Evolutionary conservation across 139 green algal species (phyloP).

Genomic region (Coelastrella sp.): DNA sequence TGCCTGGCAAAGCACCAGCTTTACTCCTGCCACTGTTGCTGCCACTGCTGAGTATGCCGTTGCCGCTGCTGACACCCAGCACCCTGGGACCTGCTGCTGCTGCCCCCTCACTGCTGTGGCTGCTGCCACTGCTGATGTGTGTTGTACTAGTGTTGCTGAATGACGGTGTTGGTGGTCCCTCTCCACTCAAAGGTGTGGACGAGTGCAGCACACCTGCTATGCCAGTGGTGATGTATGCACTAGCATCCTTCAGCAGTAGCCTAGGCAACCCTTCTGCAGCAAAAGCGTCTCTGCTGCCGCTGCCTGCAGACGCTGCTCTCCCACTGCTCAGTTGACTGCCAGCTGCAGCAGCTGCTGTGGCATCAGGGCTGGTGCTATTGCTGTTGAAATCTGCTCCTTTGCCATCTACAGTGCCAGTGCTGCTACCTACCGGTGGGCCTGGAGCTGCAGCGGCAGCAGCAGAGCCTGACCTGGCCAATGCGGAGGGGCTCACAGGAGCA

Average conservation of each 20-base stretch:
- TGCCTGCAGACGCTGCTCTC: not conserved
- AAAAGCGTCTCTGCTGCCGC: slow-evolving; percentile 42
- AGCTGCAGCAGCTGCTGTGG: not conserved
- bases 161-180: slow-evolving; percentile 4
- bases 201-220: slow-evolving; percentile 24
- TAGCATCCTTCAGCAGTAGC: not conserved
- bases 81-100: not conserved
- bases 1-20: not conserved
- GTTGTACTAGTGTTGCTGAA: not conserved
- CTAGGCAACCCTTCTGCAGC: slow-evolving; percentile 12
- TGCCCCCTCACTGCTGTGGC: not conserved
- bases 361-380: slow-evolving; percentile 32
- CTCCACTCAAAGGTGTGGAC: not conserved
- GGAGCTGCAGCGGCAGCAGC: not conserved
- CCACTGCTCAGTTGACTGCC: not conserved
- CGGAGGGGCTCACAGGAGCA: not conserved
- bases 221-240: slow-evolving; percentile 11
- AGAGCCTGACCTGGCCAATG: not conserved
- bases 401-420: not conserved
- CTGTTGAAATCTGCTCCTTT: not conserved
- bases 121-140: not conserved
- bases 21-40: not conserved
- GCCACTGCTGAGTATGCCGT: not conserved
- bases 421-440: not conserved
- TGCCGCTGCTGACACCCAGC: not conserved